Evolutionary conservation across 2,329 filamentous ascomycete genomes (phyloP), one percentile per base, ranked within the genome.

Genomic region (Drechslera avenae): DNA sequence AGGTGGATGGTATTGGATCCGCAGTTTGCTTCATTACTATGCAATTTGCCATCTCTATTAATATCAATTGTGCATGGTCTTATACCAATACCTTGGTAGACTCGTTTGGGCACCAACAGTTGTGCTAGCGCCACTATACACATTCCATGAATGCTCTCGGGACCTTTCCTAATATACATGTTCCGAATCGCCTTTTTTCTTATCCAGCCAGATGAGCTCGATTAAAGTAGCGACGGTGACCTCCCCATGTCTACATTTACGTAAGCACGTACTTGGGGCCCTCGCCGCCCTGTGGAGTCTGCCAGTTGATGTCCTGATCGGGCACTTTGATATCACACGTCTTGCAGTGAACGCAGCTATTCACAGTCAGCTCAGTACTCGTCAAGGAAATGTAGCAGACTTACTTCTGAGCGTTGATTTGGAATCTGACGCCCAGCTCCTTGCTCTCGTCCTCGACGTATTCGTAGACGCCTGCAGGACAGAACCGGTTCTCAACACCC

Each of bases 271-370:
- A 87, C 69, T 86, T 86, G 7, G 84, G 84, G 4, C 84, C 84
- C 68, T 87, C 94, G 43, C 93, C 94, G 60, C 94, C 92, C 72
- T 97, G 91, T 5, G 94, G 94, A 26, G 94, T 94, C 64, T 91
- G 62, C 73, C 74, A 96, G 75, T 96, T 97, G 76, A 99, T 97
- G 71, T 97, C 94, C 78, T 99, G 94, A 56, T 87, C 85, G 6
- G 94, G 94, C 13, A 91, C 93, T 79, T 99, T 99, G 79, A 99
- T 99, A 75, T 99, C 94, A 74, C 94, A 99, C 12, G 94, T 99
- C 83, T 99, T 99, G 83, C 94, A 99, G 77, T 99, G 94, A 60
- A 99, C 96, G 74, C 94, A 99, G 77, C 92, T 96, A 33, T 17
- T 14, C 33, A 7, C 9, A 3, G 70, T 72, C 68, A 77, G 67